Percentiles rank a stretch among this genome's conserved stretches.
phyloP scores from a whole-genome alignment of 2,329 filamentous ascomycete genomes.

The Trichoderma harzianum region DNA sequence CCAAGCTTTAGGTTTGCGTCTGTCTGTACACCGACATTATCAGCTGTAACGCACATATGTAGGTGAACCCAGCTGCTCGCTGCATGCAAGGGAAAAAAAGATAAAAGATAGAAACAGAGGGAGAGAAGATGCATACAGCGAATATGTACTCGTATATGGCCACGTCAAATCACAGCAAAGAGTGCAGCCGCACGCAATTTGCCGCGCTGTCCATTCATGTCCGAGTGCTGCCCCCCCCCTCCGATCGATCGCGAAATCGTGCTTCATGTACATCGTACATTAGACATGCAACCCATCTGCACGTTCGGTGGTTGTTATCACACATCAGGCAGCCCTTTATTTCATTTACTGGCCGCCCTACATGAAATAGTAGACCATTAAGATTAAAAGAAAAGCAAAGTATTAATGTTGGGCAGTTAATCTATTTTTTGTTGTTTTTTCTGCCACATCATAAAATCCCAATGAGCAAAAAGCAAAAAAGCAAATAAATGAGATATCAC shows the following conservation, averaged over 20 bases:
- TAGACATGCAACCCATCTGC: background rate
- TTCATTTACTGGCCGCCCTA: background rate
- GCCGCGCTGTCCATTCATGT: background rate
- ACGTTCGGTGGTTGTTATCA: background rate
- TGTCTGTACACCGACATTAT: background rate
- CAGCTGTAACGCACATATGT: background rate
- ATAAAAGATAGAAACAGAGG: background rate
- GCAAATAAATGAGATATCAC: background rate
- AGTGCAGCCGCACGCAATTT: background rate
- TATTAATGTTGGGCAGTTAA: background rate
- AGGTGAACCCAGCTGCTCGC: background rate
- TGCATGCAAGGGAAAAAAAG: background rate
- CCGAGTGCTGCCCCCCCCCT: background rate
- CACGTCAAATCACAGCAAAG: background rate
- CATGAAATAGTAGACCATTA: background rate
- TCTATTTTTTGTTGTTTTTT: background rate
- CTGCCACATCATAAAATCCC: background rate
- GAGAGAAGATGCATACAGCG: background rate
- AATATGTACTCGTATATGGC: background rate
- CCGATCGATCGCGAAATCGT: slow-evolving; percentile 5
- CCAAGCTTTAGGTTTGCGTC: background rate
- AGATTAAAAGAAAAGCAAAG: background rate
- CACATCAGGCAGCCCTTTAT: background rate
- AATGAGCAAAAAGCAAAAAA: background rate
- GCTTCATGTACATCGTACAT: background rate